Percentiles rank a stretch among this genome's conserved stretches.
These are phyloP conservation scores for Backusella tuberculispora DNA, from an alignment of 192 early-diverging fungal genomes.

Conservation along the genomic window DNA sequence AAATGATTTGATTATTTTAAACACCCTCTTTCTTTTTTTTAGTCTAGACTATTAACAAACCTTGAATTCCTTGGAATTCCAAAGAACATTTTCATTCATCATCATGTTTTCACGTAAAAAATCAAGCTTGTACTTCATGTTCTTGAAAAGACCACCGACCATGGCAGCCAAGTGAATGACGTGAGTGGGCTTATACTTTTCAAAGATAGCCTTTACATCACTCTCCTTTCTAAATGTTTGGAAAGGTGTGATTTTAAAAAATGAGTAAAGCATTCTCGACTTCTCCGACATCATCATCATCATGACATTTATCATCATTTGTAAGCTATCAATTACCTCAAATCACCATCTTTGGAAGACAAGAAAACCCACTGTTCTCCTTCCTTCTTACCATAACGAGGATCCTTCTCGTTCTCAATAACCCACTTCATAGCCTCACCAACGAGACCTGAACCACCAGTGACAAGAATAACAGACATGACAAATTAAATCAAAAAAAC, in stretches of 20 bases:
- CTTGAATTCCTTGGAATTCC: slow-evolving; percentile 59
- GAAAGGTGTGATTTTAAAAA: no score
- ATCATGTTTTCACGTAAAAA: slow-evolving; percentile 77
- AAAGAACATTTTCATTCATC: slow-evolving; percentile 81
- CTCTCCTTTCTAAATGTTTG: slow-evolving; percentile 52
- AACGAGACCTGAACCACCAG: slow-evolving; percentile 78
- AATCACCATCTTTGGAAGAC: slow-evolving; percentile 77
- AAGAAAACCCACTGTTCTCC: slow-evolving; percentile 77
- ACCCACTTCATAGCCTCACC: slow-evolving; percentile 76
- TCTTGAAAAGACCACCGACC: slow-evolving; percentile 79
- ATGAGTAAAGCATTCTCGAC: background rate
- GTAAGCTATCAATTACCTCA: slow-evolving; percentile 54
- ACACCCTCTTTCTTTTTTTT: background rate
- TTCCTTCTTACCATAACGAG: slow-evolving; percentile 56
- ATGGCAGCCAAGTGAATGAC: slow-evolving; percentile 79
- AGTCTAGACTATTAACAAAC: slow-evolving; percentile 44
- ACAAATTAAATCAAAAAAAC: slow-evolving; percentile 15
- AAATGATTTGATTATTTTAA: background rate
- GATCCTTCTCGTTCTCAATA: slow-evolving; percentile 58
- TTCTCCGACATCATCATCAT: background rate
- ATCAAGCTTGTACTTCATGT: slow-evolving; percentile 81
- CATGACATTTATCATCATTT: background rate
- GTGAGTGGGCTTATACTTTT: slow-evolving; percentile 76
- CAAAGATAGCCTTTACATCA: slow-evolving; percentile 70
- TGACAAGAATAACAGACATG: slow-evolving; percentile 68